These are phyloP conservation scores for Saccharomyces jurei DNA, from an alignment of 805 yeast genomes.

Conservation along the genomic window DNA sequence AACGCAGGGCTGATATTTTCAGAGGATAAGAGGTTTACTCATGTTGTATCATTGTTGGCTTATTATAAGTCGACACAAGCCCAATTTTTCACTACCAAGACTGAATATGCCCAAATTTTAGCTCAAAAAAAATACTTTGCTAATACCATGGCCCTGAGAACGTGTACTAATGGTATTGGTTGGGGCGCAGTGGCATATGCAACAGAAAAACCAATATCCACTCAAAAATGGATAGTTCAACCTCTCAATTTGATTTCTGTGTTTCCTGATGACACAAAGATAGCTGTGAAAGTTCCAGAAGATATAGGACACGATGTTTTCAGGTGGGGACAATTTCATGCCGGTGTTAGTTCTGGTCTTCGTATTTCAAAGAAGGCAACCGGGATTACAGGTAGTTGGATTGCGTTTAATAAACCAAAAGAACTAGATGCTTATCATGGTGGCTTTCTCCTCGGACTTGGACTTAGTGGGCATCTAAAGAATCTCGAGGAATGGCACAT, in stretches of 20 bases:
- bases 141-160: conserved; percentile 54
- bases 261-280: conserved; percentile 61
- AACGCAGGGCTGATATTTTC: conserved; percentile 54
- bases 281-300: conserved; percentile 46
- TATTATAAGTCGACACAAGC: conserved; percentile 18
- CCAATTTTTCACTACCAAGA: conserved; percentile 29
- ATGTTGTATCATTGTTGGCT: conserved; percentile 59
- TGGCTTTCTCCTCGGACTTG: conserved; percentile 87
- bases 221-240: conserved; percentile 79
- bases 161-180: conserved; percentile 43
- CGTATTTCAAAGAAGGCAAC: conserved; percentile 59
- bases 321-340: conserved; percentile 86
- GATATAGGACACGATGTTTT: conserved; percentile 40
- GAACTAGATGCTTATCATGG: conserved; percentile 76
- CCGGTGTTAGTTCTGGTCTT: conserved; percentile 83
- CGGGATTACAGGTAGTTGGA: conserved; percentile 76
- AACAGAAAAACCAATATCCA: conserved; percentile 59
- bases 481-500: conserved; percentile 92
- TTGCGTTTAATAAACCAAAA: conserved; percentile 73
- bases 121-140: conserved; percentile 52
- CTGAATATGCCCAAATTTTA: conserved; percentile 50
- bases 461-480: conserved; percentile 80
- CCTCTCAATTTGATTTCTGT: conserved; percentile 60
- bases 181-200: conserved; percentile 26
- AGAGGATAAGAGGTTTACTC: conserved; percentile 70